Percentiles rank a stretch among this genome's conserved stretches.
phyloP scores from a whole-genome alignment of 2,329 filamentous ascomycete species.

The Domatiomyces globalis region DNA sequence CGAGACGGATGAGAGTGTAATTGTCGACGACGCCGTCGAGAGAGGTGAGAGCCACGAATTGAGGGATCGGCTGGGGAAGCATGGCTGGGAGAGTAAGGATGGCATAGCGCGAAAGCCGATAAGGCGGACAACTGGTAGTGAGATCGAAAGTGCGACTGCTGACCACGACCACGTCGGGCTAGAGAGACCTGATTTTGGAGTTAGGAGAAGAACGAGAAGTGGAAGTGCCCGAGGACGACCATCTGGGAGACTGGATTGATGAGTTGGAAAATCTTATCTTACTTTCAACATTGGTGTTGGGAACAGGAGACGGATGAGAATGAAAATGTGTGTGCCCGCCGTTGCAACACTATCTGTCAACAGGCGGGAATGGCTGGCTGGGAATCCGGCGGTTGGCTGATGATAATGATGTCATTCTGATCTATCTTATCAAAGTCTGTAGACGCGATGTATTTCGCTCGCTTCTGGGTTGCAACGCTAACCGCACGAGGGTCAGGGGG shows the following conservation, averaged over 20 bases:
- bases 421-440: neutral
- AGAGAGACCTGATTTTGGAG: neutral
- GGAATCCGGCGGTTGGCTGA: no score
- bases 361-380: no score
- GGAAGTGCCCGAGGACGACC: neutral
- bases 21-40: conserved; percentile 27
- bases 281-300: no score
- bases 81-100: neutral
- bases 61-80: neutral
- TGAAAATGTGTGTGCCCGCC: no score
- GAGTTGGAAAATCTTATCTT: neutral
- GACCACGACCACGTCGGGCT: no score
- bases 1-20: conserved; percentile 7
- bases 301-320: no score
- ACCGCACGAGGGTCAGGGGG: neutral
- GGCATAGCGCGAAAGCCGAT: neutral
- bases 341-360: no score
- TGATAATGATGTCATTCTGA: neutral
- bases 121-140: no score
- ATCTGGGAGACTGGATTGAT: neutral
- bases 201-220: neutral
- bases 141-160: no score
- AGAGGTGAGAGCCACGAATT: conserved; percentile 29
- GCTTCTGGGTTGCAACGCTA: neutral
- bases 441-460: neutral